phyloP scores from a whole-genome alignment of 2,329 filamentous ascomycete species.

The Alternaria brassicicola region DNA sequence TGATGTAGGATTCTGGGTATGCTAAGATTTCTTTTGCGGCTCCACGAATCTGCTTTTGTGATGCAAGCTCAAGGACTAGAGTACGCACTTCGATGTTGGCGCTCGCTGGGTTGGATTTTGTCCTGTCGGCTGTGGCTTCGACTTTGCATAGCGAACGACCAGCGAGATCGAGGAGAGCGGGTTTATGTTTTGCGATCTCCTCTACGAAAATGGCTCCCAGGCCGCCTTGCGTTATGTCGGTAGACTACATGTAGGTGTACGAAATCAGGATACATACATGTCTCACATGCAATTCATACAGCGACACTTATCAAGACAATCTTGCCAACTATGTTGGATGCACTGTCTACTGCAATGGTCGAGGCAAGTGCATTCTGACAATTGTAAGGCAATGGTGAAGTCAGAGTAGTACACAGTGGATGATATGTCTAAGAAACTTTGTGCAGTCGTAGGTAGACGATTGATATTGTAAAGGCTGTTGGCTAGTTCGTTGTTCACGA shows the following conservation, averaged over 20 bases:
- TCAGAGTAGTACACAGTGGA: slow-evolving; percentile 1
- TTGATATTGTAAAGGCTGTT: not conserved
- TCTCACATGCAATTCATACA: too few relatives aligned
- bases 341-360: slow-evolving; percentile 49
- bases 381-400: slow-evolving; percentile 29
- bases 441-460: not conserved
- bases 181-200: slow-evolving; percentile 36
- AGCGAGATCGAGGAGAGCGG: slow-evolving; percentile 39
- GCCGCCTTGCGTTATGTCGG: slow-evolving; percentile 38
- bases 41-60: slow-evolving; percentile 41
- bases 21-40: slow-evolving; percentile 43
- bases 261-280: too few relatives aligned
- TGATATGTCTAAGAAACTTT: not conserved
- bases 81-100: slow-evolving; percentile 45
- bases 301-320: slow-evolving; percentile 50
- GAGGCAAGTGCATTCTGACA: slow-evolving; percentile 31
- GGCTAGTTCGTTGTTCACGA: not conserved
- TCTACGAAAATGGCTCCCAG: slow-evolving; percentile 37
- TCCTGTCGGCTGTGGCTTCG: slow-evolving; percentile 47
- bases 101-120: slow-evolving; percentile 36
- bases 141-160: slow-evolving; percentile 54
- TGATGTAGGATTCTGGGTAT: slow-evolving; percentile 43
- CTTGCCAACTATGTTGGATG: slow-evolving; percentile 54
- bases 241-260: too few relatives aligned
- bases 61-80: slow-evolving; percentile 46